Conservation (phyloP, 345 rosid genomes). For the Eucalyptus tenuipes region DNA sequence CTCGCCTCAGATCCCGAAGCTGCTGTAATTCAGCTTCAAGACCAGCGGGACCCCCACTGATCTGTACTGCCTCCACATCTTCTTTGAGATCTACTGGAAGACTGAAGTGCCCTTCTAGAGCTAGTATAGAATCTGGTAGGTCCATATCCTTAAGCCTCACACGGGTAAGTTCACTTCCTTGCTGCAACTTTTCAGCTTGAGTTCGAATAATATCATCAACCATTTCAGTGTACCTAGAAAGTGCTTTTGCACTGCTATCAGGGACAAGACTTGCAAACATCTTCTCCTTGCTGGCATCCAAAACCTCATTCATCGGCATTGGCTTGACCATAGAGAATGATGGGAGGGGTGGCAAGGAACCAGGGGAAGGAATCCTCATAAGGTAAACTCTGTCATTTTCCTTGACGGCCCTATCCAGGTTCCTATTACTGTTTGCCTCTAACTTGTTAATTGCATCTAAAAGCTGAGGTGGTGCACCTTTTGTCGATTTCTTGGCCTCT, state of each 20-base stretch:
- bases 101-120: constrained; percentile 65
- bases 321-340: constrained; percentile 93
- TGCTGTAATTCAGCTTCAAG: constrained; percentile 91
- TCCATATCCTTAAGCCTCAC: constrained; percentile 98
- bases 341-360: constrained; percentile 71
- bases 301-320: constrained; percentile 66
- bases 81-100: constrained; percentile 77
- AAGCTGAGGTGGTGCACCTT: constrained; percentile 80
- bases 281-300: constrained; percentile 98
- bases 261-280: constrained; percentile 92
- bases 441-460: constrained; percentile 72
- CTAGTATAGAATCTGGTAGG: constrained; percentile 92
- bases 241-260: constrained; percentile 93
- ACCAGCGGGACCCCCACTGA: constrained; percentile 89
- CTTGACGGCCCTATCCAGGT: constrained; percentile 87
- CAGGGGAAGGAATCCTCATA: constrained; percentile 87
- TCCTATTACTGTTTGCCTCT: constrained; percentile 61
- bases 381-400: constrained; percentile 98
- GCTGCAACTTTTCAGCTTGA: constrained; percentile 94
- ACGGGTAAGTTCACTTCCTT: constrained; percentile 88
- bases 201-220: constrained; percentile 86
- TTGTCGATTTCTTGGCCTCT: constrained; percentile 74
- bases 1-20: constrained; percentile 83
- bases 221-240: constrained; percentile 98
- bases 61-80: constrained; percentile 94